Base-by-base conservation (phyloP, 306 rosid species). In the Pyrus bretschneideri region DNA sequence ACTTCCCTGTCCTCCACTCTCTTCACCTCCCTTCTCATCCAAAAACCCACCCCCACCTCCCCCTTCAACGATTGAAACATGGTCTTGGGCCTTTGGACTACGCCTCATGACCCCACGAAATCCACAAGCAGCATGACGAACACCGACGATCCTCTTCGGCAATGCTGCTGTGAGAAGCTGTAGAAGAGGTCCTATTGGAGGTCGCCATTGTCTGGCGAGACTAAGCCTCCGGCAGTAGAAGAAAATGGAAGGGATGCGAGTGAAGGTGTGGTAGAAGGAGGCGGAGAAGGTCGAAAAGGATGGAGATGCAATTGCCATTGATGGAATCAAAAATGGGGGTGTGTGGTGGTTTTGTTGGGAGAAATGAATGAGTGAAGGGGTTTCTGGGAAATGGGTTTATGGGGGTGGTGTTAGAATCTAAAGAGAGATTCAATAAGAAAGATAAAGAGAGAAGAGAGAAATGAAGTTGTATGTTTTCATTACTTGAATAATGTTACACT, bases 241-340 rank as follows among this genome's bases (percentile, higher is more conserved):
- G 52, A 86, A 72, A 84, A 88, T 51, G 54, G 73, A 83, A 11
- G 90, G 82, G 55, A 84, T 75, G n/a, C 85, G 89, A 35, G 88
- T 40, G 62, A 78, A 71, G 52, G 57, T 69, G 71, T 75, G 84
- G 81, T 69, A 70, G 81, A 88, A 93, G 71, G 95, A 87, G 44
- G 86, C 73, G n/a, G 93, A 80, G 82, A 91, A 89, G 75, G 31
- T 79, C 7, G 87, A 84, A 17, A 87, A 30, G 6, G 92, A 80
- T 23, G 89, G 90, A 44, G 91, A 87, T 10, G 93, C 79, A 81
- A 91, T 86, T 79, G 88, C 89, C 96, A 88, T 88, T 63, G 84
- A 51, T 6, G 30, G 45, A 72, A 38, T 21, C 23, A 21, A 52
- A 12, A 23, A 22, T 11, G 71, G 31, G 8, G 66, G 76, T 33